A percentile compares a stretch with the other conserved stretches of the same genome.
Evolutionary conservation across 1,284 basidiomycete species (phyloP).

Genomic region (Marasmius fiardii): DNA sequence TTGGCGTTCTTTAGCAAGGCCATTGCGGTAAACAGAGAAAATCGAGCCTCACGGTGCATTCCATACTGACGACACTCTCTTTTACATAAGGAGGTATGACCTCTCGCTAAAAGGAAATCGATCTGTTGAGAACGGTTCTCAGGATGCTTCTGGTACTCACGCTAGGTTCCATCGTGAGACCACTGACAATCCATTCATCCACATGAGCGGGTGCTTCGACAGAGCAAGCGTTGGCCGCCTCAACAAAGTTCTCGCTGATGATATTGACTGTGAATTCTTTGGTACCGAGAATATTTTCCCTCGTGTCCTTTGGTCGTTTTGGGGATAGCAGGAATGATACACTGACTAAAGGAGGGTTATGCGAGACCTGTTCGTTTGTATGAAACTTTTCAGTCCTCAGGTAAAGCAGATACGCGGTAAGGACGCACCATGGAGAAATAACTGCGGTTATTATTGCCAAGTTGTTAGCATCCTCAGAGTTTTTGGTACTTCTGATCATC

Average conservation of each 20-base stretch:
- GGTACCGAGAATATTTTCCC: constrained; percentile 62
- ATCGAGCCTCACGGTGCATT: constrained; percentile 53
- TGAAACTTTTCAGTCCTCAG: not conserved
- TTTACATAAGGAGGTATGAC: constrained; percentile 66
- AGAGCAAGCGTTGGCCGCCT: constrained; percentile 68
- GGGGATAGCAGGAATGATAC: constrained; percentile 49
- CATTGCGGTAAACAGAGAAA: constrained; percentile 7
- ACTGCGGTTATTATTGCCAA: constrained; percentile 32
- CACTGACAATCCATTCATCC: constrained; percentile 73
- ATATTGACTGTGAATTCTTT: constrained; percentile 77
- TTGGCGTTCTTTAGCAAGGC: constrained; percentile 1
- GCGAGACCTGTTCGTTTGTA: constrained; percentile 40
- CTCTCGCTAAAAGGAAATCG: constrained; percentile 12
- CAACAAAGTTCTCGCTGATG: constrained; percentile 71
- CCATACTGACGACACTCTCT: constrained; percentile 71
- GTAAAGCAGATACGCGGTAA: not conserved
- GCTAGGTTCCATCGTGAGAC: constrained; percentile 59
- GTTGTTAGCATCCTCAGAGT: constrained; percentile 8
- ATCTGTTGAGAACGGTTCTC: constrained; percentile 24
- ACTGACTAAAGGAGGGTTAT: constrained; percentile 66
- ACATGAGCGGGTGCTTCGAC: constrained; percentile 63
- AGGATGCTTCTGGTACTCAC: constrained; percentile 28
- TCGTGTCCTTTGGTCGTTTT: constrained; percentile 58
- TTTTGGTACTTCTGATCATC: constrained; percentile 11
- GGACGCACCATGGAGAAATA: constrained; percentile 54